phyloP scores from a whole-genome alignment of 306 rosid species.

The Leucaena leucocephala region DNA sequence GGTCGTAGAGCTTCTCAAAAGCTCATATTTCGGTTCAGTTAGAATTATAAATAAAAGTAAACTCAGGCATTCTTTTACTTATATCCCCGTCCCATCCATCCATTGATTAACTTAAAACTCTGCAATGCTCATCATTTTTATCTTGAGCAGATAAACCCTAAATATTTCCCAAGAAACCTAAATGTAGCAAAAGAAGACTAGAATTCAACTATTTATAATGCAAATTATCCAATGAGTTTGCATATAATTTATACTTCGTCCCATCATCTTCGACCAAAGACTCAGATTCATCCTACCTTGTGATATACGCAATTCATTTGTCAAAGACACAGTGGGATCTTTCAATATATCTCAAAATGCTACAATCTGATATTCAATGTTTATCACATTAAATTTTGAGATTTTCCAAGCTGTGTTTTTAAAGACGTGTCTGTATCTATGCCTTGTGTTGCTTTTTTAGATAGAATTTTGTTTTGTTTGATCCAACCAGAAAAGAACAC shows the following conservation, averaged over 20 bases:
- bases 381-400: background rate
- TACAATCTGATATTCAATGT: background rate
- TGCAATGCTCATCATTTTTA: background rate
- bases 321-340: background rate
- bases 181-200: background rate
- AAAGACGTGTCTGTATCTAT: background rate
- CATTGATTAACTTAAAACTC: background rate
- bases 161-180: background rate
- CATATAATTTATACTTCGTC: background rate
- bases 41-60: too few species aligned
- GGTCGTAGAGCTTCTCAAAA: background rate
- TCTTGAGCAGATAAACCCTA: background rate
- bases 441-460: background rate
- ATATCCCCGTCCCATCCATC: too few species aligned
- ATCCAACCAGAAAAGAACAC: background rate
- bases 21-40: background rate
- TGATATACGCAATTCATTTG: slow-evolving; percentile 31
- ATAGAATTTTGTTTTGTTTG: background rate
- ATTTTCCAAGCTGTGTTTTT: background rate
- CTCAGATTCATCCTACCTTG: slow-evolving; percentile 47
- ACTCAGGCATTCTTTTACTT: too few species aligned
- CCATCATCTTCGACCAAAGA: background rate
- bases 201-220: background rate
- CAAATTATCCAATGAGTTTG: background rate
- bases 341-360: background rate